Conservation (phyloP, 495 filamentous ascomycete genomes). For the Chaetomium cochliodes region DNA sequence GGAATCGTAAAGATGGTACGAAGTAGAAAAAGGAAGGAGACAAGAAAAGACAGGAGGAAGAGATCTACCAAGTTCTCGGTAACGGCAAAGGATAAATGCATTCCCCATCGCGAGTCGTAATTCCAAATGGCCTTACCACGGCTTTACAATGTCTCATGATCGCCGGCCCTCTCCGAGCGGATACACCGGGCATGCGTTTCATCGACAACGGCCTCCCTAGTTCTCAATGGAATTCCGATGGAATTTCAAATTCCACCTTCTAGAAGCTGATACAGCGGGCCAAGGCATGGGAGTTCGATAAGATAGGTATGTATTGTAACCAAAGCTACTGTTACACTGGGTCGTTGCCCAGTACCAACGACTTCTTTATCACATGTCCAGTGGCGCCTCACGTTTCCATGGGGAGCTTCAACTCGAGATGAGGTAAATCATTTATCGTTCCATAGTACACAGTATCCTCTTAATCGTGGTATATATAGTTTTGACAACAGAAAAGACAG, state of each 20-base stretch:
- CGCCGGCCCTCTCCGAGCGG: conserved; percentile 2
- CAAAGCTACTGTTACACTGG: too few relatives aligned
- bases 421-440: neutral
- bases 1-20: neutral
- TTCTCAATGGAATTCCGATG: neutral
- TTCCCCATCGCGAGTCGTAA: neutral
- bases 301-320: neutral
- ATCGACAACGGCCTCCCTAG: conserved; percentile 1
- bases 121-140: neutral
- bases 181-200: conserved; percentile 13
- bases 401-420: neutral
- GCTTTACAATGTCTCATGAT: conserved; percentile 6
- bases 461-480: neutral
- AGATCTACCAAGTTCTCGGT: neutral
- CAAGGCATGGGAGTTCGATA: neutral
- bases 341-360: neutral
- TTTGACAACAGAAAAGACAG: neutral
- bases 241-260: conserved; percentile 6
- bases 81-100: conserved; percentile 7
- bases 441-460: conserved; percentile 4
- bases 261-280: neutral
- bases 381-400: neutral
- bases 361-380: neutral
- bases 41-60: neutral
- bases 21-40: neutral